Evolutionary conservation across 345 rosid species (phyloP).

Genomic region (Turritis glabra): DNA sequence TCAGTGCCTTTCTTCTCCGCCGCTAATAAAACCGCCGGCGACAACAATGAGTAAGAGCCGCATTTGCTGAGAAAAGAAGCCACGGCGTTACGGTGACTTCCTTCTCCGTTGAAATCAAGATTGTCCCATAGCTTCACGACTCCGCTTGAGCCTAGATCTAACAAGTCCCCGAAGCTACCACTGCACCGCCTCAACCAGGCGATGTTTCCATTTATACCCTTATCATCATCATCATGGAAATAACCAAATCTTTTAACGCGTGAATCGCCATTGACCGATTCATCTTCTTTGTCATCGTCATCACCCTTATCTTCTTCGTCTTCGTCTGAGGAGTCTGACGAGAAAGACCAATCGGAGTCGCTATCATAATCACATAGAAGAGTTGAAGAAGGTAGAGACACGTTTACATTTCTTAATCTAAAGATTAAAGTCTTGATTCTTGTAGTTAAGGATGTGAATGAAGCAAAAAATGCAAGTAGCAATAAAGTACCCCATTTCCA

Average conservation of each 20-base stretch:
- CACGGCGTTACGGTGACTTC: slow-evolving; percentile 46
- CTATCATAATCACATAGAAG: not conserved
- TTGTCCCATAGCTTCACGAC: slow-evolving; percentile 38
- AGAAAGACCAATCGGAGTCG: slow-evolving; percentile 44
- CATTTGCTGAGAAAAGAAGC: slow-evolving; percentile 36
- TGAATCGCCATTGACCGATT: slow-evolving; percentile 37
- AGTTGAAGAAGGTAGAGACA: slow-evolving; percentile 26
- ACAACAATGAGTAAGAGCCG: slow-evolving; percentile 32
- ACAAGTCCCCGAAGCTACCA: slow-evolving; percentile 47
- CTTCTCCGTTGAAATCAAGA: slow-evolving; percentile 42
- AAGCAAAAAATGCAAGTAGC: slow-evolving; percentile 61
- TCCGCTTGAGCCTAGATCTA: slow-evolving; percentile 30
- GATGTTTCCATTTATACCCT: slow-evolving; percentile 10
- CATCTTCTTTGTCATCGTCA: slow-evolving; percentile 37
- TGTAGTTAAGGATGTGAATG: slow-evolving; percentile 48
- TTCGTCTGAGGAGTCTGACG: slow-evolving; percentile 41
- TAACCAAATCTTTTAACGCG: slow-evolving; percentile 43
- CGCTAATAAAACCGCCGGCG: slow-evolving; percentile 48
- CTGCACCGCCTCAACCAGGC: slow-evolving; percentile 43
- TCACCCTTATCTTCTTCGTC: slow-evolving; percentile 32
- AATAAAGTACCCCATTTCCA: slow-evolving; percentile 71
- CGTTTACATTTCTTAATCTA: slow-evolving; percentile 34
- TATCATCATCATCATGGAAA: not conserved
- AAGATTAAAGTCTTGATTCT: slow-evolving; percentile 47
- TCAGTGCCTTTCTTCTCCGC: slow-evolving; percentile 40